Base-by-base conservation (phyloP, 2,329 filamentous ascomycete genomes). In the Lasiodiplodia sp. region DNA sequence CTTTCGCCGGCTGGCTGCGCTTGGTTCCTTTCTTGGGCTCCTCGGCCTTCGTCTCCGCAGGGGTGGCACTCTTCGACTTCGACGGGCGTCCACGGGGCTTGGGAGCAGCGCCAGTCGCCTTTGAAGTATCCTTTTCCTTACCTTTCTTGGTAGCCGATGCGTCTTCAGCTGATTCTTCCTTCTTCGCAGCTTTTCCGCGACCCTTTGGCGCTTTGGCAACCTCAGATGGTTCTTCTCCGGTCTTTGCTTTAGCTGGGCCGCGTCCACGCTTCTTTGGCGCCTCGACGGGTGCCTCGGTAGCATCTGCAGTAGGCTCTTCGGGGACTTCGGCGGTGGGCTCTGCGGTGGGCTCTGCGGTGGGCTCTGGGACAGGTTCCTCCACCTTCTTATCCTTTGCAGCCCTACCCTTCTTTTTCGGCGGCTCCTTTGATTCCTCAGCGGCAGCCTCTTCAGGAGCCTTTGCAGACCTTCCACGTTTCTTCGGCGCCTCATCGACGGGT, bases 321-420 rank as follows among this genome's bases (percentile, higher is more conserved):
- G 74, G 73, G 23, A 18, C 40, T 10, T 75, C 74, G 69, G 73
- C 75, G 71, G 72, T 75, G 1, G 73, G 75, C 11, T 72, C 69
- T 31, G 68, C 67, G 5, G 72, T 75, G 1, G 73, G 75, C 11
- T 72, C 69, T 31, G 68, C 67, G 5, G 53, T 52, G 28, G 34
- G 28, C 28, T 28, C 28, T 6, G 28, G 28, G 28, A 6, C 28
- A 28, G 28, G 69, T 10, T 69, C 58, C n/a, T 67, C 71, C 55
- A 70, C 58, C 23, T 18, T 11, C 37, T 68, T 63, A 6, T 44
- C 57, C 38, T 62, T 62, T 10, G 57, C 40, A 14, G 68, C 14
- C 25, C 68, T 68, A 23, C 69, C 69, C 25, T 63, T 68, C 58
- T 70, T 69, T 25, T 70, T 70, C 8, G 68, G 68, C 16, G 60